Conservation (phyloP, 306 rosid genomes). For the Begonia loranthoides region DNA sequence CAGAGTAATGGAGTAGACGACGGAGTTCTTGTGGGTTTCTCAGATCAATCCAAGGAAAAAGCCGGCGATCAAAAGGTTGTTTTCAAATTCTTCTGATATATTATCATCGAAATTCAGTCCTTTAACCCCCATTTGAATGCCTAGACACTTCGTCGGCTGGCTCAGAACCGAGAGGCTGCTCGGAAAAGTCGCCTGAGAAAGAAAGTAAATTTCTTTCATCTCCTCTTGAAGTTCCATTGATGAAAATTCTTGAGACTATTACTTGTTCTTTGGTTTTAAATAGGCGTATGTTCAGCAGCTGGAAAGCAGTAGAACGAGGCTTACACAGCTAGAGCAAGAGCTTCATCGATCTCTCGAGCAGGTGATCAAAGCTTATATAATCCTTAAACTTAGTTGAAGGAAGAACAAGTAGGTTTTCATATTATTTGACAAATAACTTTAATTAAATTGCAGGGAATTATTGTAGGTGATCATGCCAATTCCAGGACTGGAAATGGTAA, state of each 20-base stretch:
- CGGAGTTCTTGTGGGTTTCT: conserved; percentile 39
- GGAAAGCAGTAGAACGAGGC: conserved; percentile 54
- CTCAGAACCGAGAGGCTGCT: conserved; percentile 77
- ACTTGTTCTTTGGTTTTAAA: conserved; percentile 36
- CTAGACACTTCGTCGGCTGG: conserved; percentile 52
- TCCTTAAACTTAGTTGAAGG: too few species aligned
- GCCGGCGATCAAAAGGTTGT: conserved; percentile 50
- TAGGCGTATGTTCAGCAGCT: conserved; percentile 86
- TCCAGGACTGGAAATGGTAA: conserved; percentile 42
- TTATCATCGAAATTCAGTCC: background rate
- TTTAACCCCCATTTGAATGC: conserved; percentile 1
- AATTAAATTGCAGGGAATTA: conserved; percentile 38
- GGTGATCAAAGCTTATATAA: conserved; percentile 25
- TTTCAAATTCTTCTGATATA: too few species aligned
- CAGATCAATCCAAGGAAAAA: conserved; percentile 32
- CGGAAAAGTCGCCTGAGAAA: conserved; percentile 63
- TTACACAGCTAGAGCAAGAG: conserved; percentile 65
- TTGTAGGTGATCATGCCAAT: conserved; percentile 29
- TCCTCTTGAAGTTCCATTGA: background rate
- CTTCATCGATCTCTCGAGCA: conserved; percentile 62
- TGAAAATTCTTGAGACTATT: conserved; percentile 24
- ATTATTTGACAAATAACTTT: too few species aligned
- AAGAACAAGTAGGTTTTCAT: too few species aligned
- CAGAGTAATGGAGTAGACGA: conserved; percentile 39
- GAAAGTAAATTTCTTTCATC: conserved; percentile 33